A percentile compares a stretch with the other conserved stretches of the same genome.
phyloP scores from a whole-genome alignment of 352 stramenopile genomes.

The Elongisporangium undulatum region DNA sequence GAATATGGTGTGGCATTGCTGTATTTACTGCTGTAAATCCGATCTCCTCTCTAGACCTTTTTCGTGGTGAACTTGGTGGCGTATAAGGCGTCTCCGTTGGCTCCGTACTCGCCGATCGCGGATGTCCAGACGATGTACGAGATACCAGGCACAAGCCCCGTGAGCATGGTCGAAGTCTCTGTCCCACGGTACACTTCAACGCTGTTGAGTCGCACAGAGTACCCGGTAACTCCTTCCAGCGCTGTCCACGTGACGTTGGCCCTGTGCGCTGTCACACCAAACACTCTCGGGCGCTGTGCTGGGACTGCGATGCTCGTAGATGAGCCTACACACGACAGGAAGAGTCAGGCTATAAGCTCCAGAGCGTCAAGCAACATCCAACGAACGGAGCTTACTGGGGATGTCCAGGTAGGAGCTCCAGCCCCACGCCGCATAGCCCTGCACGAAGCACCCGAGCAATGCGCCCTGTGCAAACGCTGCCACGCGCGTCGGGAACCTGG shows the following conservation, averaged over 20 bases:
- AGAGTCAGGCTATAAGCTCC: too few species aligned
- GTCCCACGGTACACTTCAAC: conserved; percentile 50
- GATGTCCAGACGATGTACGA: conserved; percentile 50
- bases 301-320: conserved; percentile 33
- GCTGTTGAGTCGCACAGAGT: conserved; percentile 50
- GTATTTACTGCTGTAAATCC: too few species aligned
- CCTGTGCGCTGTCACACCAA: conserved; percentile 17
- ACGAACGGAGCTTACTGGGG: conserved; percentile 36
- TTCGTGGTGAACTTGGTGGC: conserved; percentile 46
- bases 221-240: conserved; percentile 31
- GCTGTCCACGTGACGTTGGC: conserved; percentile 37
- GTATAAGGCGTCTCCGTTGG: conserved; percentile 27
- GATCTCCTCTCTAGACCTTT: conserved; percentile 2
- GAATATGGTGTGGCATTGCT: too few species aligned
- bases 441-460: conserved; percentile 37
- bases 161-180: conserved; percentile 16
- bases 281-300: conserved; percentile 7
- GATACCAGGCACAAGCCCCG: conserved; percentile 28
- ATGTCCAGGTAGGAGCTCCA: conserved; percentile 40
- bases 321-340: conserved; percentile 29
- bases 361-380: too few species aligned
- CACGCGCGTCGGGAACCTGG: conserved; percentile 32
- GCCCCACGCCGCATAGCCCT: conserved; percentile 53
- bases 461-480: conserved; percentile 33
- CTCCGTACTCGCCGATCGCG: conserved; percentile 34